Evolutionary conservation across 1,139 yeast species (phyloP), one percentile per base, ranked within the genome.

Genomic region (Kurtzmaniella quercitrusa): DNA sequence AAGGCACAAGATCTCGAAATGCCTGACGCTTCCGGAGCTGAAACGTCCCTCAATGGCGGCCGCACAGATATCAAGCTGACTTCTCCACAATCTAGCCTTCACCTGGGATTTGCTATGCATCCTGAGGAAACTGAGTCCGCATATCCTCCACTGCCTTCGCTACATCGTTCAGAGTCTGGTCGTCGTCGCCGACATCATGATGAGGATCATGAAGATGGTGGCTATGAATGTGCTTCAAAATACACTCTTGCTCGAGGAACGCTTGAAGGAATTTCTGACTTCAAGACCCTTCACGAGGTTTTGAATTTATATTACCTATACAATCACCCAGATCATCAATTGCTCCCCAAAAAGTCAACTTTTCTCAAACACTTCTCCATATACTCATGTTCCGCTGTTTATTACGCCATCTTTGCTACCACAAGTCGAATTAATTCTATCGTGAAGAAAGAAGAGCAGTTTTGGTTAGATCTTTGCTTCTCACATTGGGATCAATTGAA

Each of bases 221-320:
- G 6, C 36, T 12, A 9, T 31, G 11, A 6, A 8, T 11, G 7
- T 6, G n/a, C 9, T 29, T 11, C 34, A 10, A 31, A 6, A 15
- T 17, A 16, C 6, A 11, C 8, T n/a, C 14, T 31, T 3, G 14
- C 36, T 16, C 16, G 5, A 31, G 36, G 18, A 4, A 31, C 14
- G 7, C 36, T 31, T 31, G 16, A 16, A 45, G 77, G 72, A 11
- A 57, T 80, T 19, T 85, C 85, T 1, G 50, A 63, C 10, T 65
- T 73, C 67, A 53, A 55, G 18, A 58, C 63, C 0, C 58, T 77
- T 7, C 59, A 62, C 38, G 53, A 59, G 11, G 51, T 77, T 34
- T 52, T 79, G 41, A 79, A 77, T 47, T 56, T 70, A 17, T 80
- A 73, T 54, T 80, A 75, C 54, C 63, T 68, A 38, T 73, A 70